Percentiles rank a stretch among this genome's conserved stretches.
Conservation (phyloP, 306 rosid species). For the Cicer chorassanicum region DNA sequence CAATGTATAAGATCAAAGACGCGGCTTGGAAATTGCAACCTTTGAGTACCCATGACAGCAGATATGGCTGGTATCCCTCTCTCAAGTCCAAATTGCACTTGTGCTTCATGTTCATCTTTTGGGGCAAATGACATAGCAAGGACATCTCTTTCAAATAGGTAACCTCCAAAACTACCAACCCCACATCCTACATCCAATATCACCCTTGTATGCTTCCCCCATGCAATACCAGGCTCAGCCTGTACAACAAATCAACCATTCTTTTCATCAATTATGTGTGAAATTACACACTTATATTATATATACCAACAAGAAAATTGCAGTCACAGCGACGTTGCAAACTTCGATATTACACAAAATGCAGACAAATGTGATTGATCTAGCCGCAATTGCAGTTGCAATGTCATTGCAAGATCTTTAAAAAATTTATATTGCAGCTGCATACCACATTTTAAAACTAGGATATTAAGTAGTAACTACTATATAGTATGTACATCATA, state of each 20-base stretch:
- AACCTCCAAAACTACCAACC: slow-evolving; percentile 93
- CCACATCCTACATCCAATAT: slow-evolving; percentile 93
- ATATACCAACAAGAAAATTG: not conserved
- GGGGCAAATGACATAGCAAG: slow-evolving; percentile 93
- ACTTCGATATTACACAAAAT: too few species aligned
- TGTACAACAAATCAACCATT: slow-evolving; percentile 38
- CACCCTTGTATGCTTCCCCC: slow-evolving; percentile 84
- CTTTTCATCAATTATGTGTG: not conserved
- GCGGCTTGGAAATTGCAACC: slow-evolving; percentile 80
- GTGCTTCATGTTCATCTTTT: slow-evolving; percentile 94
- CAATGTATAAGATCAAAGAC: slow-evolving; percentile 82
- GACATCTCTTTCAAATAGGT: slow-evolving; percentile 79
- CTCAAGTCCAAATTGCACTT: slow-evolving; percentile 92
- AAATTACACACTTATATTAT: slow-evolving; percentile 4
- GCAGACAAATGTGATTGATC: too few species aligned
- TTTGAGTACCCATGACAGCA: slow-evolving; percentile 94
- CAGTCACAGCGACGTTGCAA: not conserved
- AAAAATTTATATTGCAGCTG: too few species aligned
- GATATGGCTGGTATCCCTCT: slow-evolving; percentile 94
- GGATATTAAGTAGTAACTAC: not conserved
- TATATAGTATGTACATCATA: not conserved
- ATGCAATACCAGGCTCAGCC: slow-evolving; percentile 68
- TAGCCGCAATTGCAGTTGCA: too few species aligned
- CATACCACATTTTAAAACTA: too few species aligned
- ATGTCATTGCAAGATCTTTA: too few species aligned